Percentiles rank a stretch among this genome's conserved stretches.
Conservation (phyloP, 805 yeast species). For the Scheffersomyces ergatensis region DNA sequence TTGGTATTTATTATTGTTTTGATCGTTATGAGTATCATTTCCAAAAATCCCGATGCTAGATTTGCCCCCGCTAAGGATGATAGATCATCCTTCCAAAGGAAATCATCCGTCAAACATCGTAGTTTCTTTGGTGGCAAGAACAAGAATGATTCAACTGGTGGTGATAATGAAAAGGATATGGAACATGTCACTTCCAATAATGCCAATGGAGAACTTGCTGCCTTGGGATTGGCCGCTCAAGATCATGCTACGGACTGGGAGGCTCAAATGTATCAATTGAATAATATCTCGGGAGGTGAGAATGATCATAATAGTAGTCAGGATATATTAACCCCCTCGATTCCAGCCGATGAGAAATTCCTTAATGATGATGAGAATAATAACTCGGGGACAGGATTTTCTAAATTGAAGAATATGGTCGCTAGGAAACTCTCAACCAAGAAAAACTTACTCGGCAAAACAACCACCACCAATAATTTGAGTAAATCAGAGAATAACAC, state of each 20-base stretch:
- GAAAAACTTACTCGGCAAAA: constrained; percentile 26
- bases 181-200: constrained; percentile 23
- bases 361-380: constrained; percentile 3
- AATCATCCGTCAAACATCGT: constrained; percentile 27
- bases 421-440: constrained; percentile 40
- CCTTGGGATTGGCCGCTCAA: constrained; percentile 78
- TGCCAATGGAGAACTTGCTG: constrained; percentile 54
- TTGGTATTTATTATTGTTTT: constrained; percentile 69
- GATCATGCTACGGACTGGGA: constrained; percentile 80
- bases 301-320: constrained; percentile 5
- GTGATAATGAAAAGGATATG: constrained; percentile 4
- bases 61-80: constrained; percentile 89
- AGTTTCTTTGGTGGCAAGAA: neutral
- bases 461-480: constrained; percentile 13
- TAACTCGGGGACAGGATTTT: neutral
- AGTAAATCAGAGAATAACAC: constrained; percentile 9
- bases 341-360: constrained; percentile 24
- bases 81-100: constrained; percentile 80
- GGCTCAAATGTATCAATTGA: constrained; percentile 53
- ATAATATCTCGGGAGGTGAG: constrained; percentile 18
- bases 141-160: neutral
- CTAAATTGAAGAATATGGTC: constrained; percentile 42
- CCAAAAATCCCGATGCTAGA: constrained; percentile 86
- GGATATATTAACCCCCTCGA: constrained; percentile 29
- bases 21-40: constrained; percentile 57